A percentile compares a stretch with the other conserved stretches of the same genome.
Conservation (phyloP, 1,284 basidiomycete species). For the Caloboletus inedulis region DNA sequence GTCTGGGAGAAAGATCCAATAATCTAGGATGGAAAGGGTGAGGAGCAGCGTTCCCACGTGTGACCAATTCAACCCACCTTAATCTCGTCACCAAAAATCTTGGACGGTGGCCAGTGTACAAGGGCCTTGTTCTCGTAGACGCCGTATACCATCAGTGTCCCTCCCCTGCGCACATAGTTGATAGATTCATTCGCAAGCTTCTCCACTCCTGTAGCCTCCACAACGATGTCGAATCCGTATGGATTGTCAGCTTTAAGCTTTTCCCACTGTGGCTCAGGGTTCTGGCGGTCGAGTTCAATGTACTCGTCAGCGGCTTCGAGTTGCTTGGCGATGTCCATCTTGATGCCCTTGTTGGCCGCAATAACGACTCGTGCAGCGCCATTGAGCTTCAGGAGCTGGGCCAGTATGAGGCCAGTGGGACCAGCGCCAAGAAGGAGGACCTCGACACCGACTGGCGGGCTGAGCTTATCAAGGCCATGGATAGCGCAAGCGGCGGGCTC, state of each 20-base stretch:
- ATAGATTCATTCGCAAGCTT: slow-evolving; percentile 77
- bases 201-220: slow-evolving; percentile 83
- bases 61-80: slow-evolving; percentile 42
- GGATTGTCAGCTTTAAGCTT: slow-evolving; percentile 76
- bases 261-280: slow-evolving; percentile 78
- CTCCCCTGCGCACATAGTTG: slow-evolving; percentile 80
- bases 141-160: slow-evolving; percentile 70
- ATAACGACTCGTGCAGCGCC: slow-evolving; percentile 75
- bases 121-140: slow-evolving; percentile 72
- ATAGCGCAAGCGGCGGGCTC: slow-evolving; percentile 88
- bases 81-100: slow-evolving; percentile 87
- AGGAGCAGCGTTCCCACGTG: background rate
- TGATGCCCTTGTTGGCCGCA: slow-evolving; percentile 83
- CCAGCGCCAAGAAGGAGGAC: slow-evolving; percentile 77
- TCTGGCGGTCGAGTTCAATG: slow-evolving; percentile 73
- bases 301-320: slow-evolving; percentile 78
- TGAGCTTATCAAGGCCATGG: slow-evolving; percentile 84
- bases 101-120: slow-evolving; percentile 81
- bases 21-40: slow-evolving; percentile 46
- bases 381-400: slow-evolving; percentile 82
- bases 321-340: slow-evolving; percentile 77
- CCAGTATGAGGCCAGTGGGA: slow-evolving; percentile 80
- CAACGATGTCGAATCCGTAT: slow-evolving; percentile 86
- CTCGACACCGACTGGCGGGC: slow-evolving; percentile 72
- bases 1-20: slow-evolving; percentile 85